Percentiles rank a stretch among this genome's conserved stretches.
These are phyloP conservation scores for Astrephomene gubernaculifera DNA, from an alignment of 139 green algal species.

Conservation along the genomic window DNA sequence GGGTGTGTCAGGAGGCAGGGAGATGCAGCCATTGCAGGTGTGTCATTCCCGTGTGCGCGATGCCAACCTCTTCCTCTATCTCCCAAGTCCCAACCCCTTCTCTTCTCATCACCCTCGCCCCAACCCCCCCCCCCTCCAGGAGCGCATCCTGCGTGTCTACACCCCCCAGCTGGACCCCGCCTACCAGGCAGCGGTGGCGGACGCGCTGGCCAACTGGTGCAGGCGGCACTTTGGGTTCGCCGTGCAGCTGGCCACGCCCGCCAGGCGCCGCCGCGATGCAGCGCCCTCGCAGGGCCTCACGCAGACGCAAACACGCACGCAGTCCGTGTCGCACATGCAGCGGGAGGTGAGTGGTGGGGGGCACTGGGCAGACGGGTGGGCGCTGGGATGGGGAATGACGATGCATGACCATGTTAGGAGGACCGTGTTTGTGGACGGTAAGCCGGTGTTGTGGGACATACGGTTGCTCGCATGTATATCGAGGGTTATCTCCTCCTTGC, in stretches of 20 bases:
- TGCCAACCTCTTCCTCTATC: not conserved
- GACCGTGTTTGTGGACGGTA: too few relatives aligned
- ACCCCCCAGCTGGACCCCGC: not conserved
- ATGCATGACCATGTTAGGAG: too few relatives aligned
- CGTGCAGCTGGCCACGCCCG: conserved; percentile 23
- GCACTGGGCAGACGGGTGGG: too few relatives aligned
- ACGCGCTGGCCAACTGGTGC: conserved; percentile 16
- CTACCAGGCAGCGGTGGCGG: not conserved
- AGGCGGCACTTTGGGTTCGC: not conserved
- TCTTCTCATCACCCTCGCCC: not conserved
- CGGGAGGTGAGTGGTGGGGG: conserved; percentile 31
- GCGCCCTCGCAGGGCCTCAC: not conserved
- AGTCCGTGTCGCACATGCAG: not conserved
- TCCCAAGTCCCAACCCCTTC: not conserved
- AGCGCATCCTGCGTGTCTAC: conserved; percentile 42
- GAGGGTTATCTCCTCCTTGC: too few relatives aligned
- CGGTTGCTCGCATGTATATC: too few relatives aligned
- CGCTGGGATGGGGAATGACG: too few relatives aligned
- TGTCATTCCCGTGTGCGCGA: not conserved
- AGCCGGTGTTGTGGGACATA: too few relatives aligned
- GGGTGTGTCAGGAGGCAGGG: too few relatives aligned
- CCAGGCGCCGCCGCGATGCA: not conserved
- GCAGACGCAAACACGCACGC: not conserved
- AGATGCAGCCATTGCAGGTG: not conserved
- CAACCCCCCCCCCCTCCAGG: not conserved